Percentiles rank a stretch among this genome's conserved stretches.
These are phyloP conservation scores for Penicillium coprophilum DNA, from an alignment of 495 filamentous ascomycete genomes.

Conservation along the genomic window DNA sequence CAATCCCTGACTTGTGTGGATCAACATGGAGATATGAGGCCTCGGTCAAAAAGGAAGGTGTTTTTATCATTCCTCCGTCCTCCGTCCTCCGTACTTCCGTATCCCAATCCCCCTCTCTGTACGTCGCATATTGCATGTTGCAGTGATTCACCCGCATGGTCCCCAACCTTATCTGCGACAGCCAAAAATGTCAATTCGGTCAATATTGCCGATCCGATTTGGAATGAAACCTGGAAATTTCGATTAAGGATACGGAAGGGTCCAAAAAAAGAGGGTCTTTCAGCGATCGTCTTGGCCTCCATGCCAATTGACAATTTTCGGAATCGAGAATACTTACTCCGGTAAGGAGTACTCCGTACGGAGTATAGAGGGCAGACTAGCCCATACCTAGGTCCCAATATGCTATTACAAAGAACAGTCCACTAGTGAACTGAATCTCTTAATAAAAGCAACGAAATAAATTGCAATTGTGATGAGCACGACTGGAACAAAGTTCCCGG, in stretches of 20 bases:
- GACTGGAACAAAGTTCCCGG: background rate
- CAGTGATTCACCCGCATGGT: conserved; percentile 6
- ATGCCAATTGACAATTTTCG: background rate
- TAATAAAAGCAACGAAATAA: background rate
- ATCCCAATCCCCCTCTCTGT: background rate
- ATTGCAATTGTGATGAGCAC: background rate
- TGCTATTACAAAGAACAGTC: background rate
- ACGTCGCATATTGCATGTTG: background rate
- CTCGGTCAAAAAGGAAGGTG: conserved; percentile 8
- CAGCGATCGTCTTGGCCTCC: background rate
- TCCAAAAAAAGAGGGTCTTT: background rate
- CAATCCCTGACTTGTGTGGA: background rate
- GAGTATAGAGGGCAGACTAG: background rate
- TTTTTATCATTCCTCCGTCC: background rate
- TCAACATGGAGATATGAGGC: background rate
- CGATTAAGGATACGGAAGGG: background rate
- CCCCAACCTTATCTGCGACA: conserved; percentile 10
- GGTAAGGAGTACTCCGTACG: background rate
- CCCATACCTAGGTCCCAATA: background rate
- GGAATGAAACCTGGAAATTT: background rate
- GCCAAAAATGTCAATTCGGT: background rate
- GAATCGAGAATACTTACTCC: background rate
- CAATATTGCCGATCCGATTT: background rate
- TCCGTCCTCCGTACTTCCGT: no score
- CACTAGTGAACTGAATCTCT: background rate